Percentiles rank a stretch among this genome's conserved stretches.
phyloP scores from a whole-genome alignment of 169 alveolate genomes.

The Blepharisma undulans region DNA sequence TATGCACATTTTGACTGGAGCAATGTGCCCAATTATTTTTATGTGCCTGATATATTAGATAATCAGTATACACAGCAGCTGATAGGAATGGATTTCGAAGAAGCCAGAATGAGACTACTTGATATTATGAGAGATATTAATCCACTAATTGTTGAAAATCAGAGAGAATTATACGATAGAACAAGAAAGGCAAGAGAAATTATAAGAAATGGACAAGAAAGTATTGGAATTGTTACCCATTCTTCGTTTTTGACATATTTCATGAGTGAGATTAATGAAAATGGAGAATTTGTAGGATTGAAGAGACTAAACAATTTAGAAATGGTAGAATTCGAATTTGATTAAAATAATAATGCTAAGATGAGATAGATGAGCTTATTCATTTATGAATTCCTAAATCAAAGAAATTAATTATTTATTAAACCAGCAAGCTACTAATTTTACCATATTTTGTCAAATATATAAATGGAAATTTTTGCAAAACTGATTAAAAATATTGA shows the following conservation, averaged over 20 bases:
- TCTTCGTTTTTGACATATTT: constrained; percentile 6
- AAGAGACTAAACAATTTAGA: not conserved
- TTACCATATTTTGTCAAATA: too few species aligned
- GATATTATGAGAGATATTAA: constrained; percentile 1
- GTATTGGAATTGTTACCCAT: constrained; percentile 19
- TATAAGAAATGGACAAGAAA: not conserved
- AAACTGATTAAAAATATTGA: not conserved
- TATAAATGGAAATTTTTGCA: not conserved
- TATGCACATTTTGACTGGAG: constrained; percentile 14
- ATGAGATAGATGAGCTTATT: too few species aligned
- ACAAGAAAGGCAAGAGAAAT: not conserved
- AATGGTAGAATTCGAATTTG: not conserved
- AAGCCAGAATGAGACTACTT: not conserved
- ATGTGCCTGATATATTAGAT: not conserved
- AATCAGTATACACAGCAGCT: not conserved
- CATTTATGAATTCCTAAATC: too few species aligned
- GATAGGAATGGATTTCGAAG: not conserved
- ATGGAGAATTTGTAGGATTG: not conserved
- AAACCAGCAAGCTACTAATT: too few species aligned
- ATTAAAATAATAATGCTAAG: too few species aligned
- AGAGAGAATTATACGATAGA: not conserved
- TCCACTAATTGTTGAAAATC: not conserved
- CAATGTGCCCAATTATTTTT: not conserved
- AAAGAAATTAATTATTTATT: too few species aligned
- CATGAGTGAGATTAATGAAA: not conserved